Evolutionary conservation across 768 basidiomycete genomes (phyloP).

Genomic region (Termitomyces sp.): DNA sequence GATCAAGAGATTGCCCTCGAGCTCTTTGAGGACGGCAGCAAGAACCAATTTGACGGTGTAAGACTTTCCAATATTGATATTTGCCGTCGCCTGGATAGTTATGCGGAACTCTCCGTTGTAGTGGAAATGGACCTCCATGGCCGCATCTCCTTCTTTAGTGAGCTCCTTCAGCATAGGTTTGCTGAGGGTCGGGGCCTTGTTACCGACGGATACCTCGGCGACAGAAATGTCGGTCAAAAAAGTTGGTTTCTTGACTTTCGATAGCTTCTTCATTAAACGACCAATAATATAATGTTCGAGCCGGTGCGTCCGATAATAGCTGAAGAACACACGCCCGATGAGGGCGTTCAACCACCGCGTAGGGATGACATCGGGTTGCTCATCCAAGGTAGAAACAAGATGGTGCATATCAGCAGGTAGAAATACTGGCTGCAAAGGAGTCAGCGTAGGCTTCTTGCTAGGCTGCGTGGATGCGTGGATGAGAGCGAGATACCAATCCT

Average conservation of each 20-base stretch:
- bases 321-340: slow-evolving; percentile 89
- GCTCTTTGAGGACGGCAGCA: slow-evolving; percentile 80
- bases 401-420: slow-evolving; percentile 74
- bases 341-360: slow-evolving; percentile 98
- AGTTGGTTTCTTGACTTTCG: slow-evolving; percentile 84
- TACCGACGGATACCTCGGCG: slow-evolving; percentile 86
- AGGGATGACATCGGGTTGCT: slow-evolving; percentile 93
- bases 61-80: slow-evolving; percentile 82
- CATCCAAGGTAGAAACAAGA: slow-evolving; percentile 82
- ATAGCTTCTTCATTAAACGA: slow-evolving; percentile 89
- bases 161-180: slow-evolving; percentile 99
- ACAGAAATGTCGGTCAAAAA: slow-evolving; percentile 86
- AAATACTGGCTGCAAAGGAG: slow-evolving; percentile 65
- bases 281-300: slow-evolving; percentile 85
- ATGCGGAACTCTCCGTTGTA: slow-evolving; percentile 90
- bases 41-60: slow-evolving; percentile 89
- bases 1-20: slow-evolving; percentile 89
- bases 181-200: slow-evolving; percentile 79
- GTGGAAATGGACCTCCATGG: slow-evolving; percentile 78
- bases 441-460: slow-evolving; percentile 56
- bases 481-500: slow-evolving; percentile 92
- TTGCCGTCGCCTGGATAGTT: slow-evolving; percentile 86
- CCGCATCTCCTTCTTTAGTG: slow-evolving; percentile 89
- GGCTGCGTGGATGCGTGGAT: slow-evolving; percentile 70
- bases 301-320: slow-evolving; percentile 78